Evolutionary conservation across 176 grass and related monocot species (phyloP).

Genomic region (Bromus sterilis): DNA sequence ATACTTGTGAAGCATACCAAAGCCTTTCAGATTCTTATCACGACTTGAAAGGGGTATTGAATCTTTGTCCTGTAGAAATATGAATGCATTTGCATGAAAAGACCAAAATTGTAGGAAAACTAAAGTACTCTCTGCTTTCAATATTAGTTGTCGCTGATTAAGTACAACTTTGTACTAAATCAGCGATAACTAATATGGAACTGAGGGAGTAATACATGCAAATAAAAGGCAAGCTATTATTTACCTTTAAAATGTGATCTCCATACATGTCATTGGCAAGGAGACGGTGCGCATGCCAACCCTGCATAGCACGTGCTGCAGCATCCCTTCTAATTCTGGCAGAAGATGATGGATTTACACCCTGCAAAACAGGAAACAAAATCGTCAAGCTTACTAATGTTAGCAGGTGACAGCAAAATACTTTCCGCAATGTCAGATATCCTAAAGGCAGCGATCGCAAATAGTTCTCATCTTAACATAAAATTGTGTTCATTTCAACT

Average conservation of each 20-base stretch:
- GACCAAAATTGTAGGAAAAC: slow-evolving; percentile 11
- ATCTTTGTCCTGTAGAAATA: slow-evolving; percentile 62
- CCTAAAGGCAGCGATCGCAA: slow-evolving; percentile 1
- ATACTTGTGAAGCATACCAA: slow-evolving; percentile 37
- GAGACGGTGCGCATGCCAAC: slow-evolving; percentile 80
- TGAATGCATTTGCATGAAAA: slow-evolving; percentile 19
- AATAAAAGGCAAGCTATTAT: not conserved
- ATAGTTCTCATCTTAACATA: not conserved
- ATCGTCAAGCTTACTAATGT: not conserved
- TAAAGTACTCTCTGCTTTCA: too few relatives aligned
- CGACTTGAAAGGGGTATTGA: slow-evolving; percentile 42
- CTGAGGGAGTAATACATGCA: too few relatives aligned
- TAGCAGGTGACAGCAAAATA: slow-evolving; percentile 2
- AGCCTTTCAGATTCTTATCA: slow-evolving; percentile 69
- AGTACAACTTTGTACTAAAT: too few relatives aligned
- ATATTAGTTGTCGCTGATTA: too few relatives aligned
- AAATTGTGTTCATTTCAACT: not conserved
- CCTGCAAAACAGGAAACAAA: slow-evolving; percentile 23
- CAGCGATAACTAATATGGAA: too few relatives aligned
- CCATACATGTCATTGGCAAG: slow-evolving; percentile 63
- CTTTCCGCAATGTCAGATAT: not conserved
- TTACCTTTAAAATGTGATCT: slow-evolving; percentile 69
- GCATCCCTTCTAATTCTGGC: slow-evolving; percentile 87
- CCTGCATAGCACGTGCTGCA: slow-evolving; percentile 85
- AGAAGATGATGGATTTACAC: slow-evolving; percentile 53